Percentiles rank a stretch among this genome's conserved stretches.
Conservation (phyloP, 2,329 filamentous ascomycete genomes). For the Waltergamsia citrina region DNA sequence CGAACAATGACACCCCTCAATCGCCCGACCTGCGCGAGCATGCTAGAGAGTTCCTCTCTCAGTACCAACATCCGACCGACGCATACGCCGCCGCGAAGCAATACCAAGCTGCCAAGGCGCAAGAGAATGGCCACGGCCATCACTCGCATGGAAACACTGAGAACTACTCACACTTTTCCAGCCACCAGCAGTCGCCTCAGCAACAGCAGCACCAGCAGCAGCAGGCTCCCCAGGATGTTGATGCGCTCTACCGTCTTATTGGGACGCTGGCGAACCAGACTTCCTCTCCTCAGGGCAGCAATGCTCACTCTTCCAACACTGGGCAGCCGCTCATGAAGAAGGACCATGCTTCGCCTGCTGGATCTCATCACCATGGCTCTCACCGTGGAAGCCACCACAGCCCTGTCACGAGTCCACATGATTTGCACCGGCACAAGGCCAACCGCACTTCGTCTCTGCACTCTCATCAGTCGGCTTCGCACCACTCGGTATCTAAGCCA, state of each 20-base stretch:
- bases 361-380: slow-evolving; percentile 26
- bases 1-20: slow-evolving; percentile 34
- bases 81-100: slow-evolving; percentile 7
- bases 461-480: slow-evolving; percentile 13
- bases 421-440: slow-evolving; percentile 26
- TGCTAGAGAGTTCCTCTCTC: slow-evolving; percentile 3
- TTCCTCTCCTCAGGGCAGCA: slow-evolving; percentile 30
- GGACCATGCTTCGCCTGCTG: slow-evolving; percentile 27
- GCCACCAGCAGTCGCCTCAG: slow-evolving; percentile 5
- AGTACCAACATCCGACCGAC: slow-evolving; percentile 17
- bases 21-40: slow-evolving; percentile 18
- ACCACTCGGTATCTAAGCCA: slow-evolving; percentile 9
- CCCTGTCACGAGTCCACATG: slow-evolving; percentile 31
- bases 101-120: slow-evolving; percentile 13
- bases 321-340: slow-evolving; percentile 38
- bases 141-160: slow-evolving; percentile 13
- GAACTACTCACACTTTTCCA: too few species aligned
- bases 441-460: slow-evolving; percentile 23
- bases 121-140: slow-evolving; percentile 4
- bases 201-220: slow-evolving; percentile 5
- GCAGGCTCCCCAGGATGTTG: slow-evolving; percentile 23
- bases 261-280: slow-evolving; percentile 20
- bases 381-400: slow-evolving; percentile 32
- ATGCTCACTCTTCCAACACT: slow-evolving; percentile 11
- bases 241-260: slow-evolving; percentile 25